phyloP scores from a whole-genome alignment of 306 rosid species.

The Prunus fruticosa region DNA sequence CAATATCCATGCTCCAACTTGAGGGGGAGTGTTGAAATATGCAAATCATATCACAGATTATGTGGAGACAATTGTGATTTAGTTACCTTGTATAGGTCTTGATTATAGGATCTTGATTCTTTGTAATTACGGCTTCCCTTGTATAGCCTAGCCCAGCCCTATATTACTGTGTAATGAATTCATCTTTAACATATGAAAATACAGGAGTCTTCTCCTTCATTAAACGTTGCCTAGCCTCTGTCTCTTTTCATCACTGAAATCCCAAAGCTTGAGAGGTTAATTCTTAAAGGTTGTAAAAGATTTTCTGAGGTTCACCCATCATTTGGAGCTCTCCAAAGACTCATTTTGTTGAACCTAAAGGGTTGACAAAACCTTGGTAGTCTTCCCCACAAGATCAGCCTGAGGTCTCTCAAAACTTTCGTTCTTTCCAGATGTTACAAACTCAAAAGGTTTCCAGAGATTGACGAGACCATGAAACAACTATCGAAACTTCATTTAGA shows the following conservation, averaged over 20 bases:
- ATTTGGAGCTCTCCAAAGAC: not conserved
- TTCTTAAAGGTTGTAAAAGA: conserved; percentile 8
- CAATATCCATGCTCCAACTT: too few species aligned
- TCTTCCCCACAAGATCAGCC: not conserved
- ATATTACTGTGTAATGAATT: too few species aligned
- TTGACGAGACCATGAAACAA: not conserved
- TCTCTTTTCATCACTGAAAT: not conserved
- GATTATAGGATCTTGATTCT: too few species aligned
- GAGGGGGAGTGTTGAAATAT: too few species aligned
- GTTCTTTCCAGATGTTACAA: not conserved
- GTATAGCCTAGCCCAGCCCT: too few species aligned
- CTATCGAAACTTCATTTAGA: not conserved
- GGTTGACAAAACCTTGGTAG: not conserved
- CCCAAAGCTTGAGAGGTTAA: conserved; percentile 8
- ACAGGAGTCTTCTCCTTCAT: too few species aligned
- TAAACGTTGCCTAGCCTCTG: too few species aligned
- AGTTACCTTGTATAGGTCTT: too few species aligned
- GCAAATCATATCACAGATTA: too few species aligned
- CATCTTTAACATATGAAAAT: too few species aligned
- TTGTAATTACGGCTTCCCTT: too few species aligned
- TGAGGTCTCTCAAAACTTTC: not conserved
- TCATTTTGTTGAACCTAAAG: not conserved
- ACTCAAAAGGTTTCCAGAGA: not conserved
- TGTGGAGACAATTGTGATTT: too few species aligned
- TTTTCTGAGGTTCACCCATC: conserved; percentile 17